Conservation (phyloP, 352 stramenopile species). For the Globisporangium emineosum region DNA sequence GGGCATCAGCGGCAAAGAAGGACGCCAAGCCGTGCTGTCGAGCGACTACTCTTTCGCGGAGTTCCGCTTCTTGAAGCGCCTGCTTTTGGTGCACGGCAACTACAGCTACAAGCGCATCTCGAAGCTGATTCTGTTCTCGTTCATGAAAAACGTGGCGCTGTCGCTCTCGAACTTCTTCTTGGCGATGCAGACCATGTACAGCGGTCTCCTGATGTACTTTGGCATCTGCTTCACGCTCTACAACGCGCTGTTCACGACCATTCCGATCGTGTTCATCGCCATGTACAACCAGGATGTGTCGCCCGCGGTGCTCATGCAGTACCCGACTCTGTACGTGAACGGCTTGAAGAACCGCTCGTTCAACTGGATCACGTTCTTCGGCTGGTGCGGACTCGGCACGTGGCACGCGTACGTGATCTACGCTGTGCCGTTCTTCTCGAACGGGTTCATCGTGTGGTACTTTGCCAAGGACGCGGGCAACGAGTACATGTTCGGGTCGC, state of each 20-base stretch:
- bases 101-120: slow-evolving; percentile 91
- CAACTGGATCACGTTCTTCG: slow-evolving; percentile 88
- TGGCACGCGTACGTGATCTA: slow-evolving; percentile 90
- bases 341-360: slow-evolving; percentile 87
- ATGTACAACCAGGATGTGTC: slow-evolving; percentile 91
- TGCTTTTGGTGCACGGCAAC: slow-evolving; percentile 84
- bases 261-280: slow-evolving; percentile 86
- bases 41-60: slow-evolving; percentile 85
- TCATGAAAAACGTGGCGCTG: slow-evolving; percentile 88
- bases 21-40: slow-evolving; percentile 78
- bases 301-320: slow-evolving; percentile 87
- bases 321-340: slow-evolving; percentile 87
- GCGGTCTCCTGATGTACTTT: slow-evolving; percentile 87
- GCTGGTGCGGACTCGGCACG: slow-evolving; percentile 78
- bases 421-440: slow-evolving; percentile 78
- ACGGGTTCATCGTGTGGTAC: slow-evolving; percentile 83
- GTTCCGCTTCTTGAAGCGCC: slow-evolving; percentile 79
- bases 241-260: slow-evolving; percentile 88
- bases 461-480: slow-evolving; percentile 51
- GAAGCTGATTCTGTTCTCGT: slow-evolving; percentile 87
- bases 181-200: slow-evolving; percentile 83
- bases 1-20: slow-evolving; percentile 85
- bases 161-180: slow-evolving; percentile 87
- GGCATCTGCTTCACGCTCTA: slow-evolving; percentile 89
- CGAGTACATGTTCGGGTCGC: slow-evolving; percentile 55